Conservation (phyloP, 768 basidiomycete species). For the Auriculariales sp. region DNA sequence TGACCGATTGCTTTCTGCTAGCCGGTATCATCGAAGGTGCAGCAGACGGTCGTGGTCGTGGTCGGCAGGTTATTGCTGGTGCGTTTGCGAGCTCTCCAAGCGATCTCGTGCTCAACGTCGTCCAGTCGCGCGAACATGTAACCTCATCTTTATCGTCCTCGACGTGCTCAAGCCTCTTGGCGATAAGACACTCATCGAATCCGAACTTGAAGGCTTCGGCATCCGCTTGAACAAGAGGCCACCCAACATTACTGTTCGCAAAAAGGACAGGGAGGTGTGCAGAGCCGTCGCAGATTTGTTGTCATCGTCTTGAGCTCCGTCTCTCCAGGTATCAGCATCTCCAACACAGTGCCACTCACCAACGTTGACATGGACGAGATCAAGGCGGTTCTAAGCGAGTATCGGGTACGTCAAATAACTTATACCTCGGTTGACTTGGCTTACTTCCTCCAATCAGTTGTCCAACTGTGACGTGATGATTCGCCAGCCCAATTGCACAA, state of each 20-base stretch:
- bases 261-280: constrained; percentile 60
- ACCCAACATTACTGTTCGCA: constrained; percentile 70
- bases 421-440: not conserved
- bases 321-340: constrained; percentile 68
- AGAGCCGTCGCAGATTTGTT: too few species aligned
- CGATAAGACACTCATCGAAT: constrained; percentile 83
- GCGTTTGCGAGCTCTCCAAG: constrained; percentile 14
- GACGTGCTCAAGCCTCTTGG: constrained; percentile 97
- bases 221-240: constrained; percentile 93
- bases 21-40: constrained; percentile 98
- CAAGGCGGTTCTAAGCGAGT: constrained; percentile 88
- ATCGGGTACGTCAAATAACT: constrained; percentile 43
- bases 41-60: constrained; percentile 89
- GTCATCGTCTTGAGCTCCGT: too few species aligned
- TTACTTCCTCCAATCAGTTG: not conserved
- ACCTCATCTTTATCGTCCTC: constrained; percentile 95
- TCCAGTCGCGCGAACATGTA: constrained; percentile 90
- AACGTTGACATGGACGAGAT: constrained; percentile 95
- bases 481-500: constrained; percentile 79
- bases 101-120: not conserved
- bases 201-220: constrained; percentile 95
- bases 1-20: constrained; percentile 18
- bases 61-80: constrained; percentile 88
- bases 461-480: constrained; percentile 87
- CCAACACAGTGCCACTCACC: constrained; percentile 91